Conservation (phyloP, 371 early-diverging fungal genomes). For the Saksenaea vasiformis region DNA sequence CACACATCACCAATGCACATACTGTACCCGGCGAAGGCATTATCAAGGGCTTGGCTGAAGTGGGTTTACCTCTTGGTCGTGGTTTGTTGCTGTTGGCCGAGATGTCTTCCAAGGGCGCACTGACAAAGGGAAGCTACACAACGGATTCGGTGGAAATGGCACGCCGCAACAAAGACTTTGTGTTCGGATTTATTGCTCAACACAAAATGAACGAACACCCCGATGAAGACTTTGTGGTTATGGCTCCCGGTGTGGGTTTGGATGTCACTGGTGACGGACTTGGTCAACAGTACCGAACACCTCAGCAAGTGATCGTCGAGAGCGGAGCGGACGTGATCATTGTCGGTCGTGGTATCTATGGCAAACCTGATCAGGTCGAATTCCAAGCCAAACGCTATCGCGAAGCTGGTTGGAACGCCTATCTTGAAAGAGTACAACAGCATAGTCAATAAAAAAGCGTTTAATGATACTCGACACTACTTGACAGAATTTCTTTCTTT, state of each 20-base stretch:
- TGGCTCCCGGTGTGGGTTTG: slow-evolving; percentile 95
- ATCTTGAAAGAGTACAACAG: slow-evolving; percentile 60
- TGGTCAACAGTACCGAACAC: slow-evolving; percentile 95
- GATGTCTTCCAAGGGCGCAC: slow-evolving; percentile 91
- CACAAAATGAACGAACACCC: slow-evolving; percentile 64
- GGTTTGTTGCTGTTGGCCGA: slow-evolving; percentile 91
- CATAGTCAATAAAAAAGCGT: neutral
- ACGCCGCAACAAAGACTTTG: slow-evolving; percentile 81
- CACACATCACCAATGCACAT: slow-evolving; percentile 95
- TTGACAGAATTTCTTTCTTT: no score
- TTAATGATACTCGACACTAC: no score
- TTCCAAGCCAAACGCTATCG: slow-evolving; percentile 80
- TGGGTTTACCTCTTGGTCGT: slow-evolving; percentile 81
- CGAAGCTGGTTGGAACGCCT: slow-evolving; percentile 95
- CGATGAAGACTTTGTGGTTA: slow-evolving; percentile 83
- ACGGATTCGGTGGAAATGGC: slow-evolving; percentile 88
- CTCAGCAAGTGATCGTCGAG: slow-evolving; percentile 81
- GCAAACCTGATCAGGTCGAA: slow-evolving; percentile 70
- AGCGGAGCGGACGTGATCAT: slow-evolving; percentile 93
- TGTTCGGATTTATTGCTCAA: slow-evolving; percentile 93
- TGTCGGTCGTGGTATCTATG: slow-evolving; percentile 96
- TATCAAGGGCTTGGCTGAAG: slow-evolving; percentile 84
- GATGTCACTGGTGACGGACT: slow-evolving; percentile 81
- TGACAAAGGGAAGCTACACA: slow-evolving; percentile 84
- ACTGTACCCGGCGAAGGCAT: slow-evolving; percentile 96